These are phyloP conservation scores for Phytophthora multivora DNA, from an alignment of 352 stramenopile genomes.

Conservation along the genomic window DNA sequence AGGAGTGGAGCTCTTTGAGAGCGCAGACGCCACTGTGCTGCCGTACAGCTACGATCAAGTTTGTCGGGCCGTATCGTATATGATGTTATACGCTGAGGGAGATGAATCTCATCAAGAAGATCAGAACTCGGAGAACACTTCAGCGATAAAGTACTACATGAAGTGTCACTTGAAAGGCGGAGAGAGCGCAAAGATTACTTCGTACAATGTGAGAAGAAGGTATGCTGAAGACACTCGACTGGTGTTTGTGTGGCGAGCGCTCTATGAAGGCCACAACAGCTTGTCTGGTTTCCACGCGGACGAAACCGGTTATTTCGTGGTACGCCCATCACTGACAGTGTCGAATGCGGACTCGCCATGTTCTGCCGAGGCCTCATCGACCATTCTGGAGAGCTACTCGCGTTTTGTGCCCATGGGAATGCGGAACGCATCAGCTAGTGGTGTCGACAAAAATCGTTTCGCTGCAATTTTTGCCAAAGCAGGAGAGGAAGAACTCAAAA, in stretches of 20 bases:
- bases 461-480: background rate
- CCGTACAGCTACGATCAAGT: background rate
- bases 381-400: background rate
- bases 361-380: background rate
- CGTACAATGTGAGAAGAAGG: background rate
- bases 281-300: background rate
- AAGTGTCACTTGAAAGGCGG: background rate
- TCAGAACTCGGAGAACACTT: background rate
- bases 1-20: background rate
- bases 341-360: background rate
- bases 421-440: background rate
- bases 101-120: background rate
- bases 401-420: background rate
- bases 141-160: background rate
- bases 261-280: background rate
- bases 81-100: background rate
- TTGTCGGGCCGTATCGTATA: background rate
- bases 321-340: background rate
- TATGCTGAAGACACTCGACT: background rate
- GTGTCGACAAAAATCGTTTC: background rate
- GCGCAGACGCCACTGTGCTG: background rate
- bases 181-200: background rate
- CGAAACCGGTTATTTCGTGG: background rate
- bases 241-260: background rate
- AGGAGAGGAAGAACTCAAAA: conserved; percentile 1